Base-by-base conservation (phyloP, 169 alveolate species). In the Eimeria necatrix region DNA sequence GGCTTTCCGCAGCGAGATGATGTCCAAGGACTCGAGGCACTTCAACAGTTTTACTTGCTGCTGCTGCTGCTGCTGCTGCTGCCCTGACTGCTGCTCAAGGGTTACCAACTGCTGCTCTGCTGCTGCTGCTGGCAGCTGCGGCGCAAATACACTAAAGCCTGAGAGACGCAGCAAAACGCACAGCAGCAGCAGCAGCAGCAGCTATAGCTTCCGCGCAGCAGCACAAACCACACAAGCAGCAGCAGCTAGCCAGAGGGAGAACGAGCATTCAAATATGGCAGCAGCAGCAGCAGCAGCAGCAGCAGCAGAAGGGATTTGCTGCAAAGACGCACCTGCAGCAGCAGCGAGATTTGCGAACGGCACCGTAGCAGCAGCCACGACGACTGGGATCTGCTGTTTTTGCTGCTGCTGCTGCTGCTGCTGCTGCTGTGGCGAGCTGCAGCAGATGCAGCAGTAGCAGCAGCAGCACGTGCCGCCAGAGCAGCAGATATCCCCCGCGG, bases 11-110 rank as follows among this genome's bases (percentile, higher is more conserved):
- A 70, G 5, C 41, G 80, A 18, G 22, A 10, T 14, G 41, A 70
- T 70, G 80, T 70, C 80, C 80, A 70, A 5, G n/a, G 49, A 70
- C 80, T 70, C 80, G 80, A 70, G n/a, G 80, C 80, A n/a, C 46
- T 70, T 70, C 49, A 70, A 0, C 80, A 70, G n/a, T 22, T 70
- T 70, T 14, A 70, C 80, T 70, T 70, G 80, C 80, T 18, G 46
- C 49, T n/a, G 80, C 22, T 70, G 49, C 49, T 68, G 78, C 78
- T 2, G 80, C 41, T 70, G 80, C 24, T 24, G 48, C 80, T 4
- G 80, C 41, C 41, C 41, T 32, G 41, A 46, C 80, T 2, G 80
- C 41, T 70, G 80, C 24, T 24, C 49, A 14, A 2, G 80, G 49
- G 80, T n/a, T 46, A 70, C 80, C 46, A 10, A 14, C 41, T 70